Evolutionary conservation across 2,329 filamentous ascomycete genomes (phyloP), one percentile per base, ranked within the genome.

Genomic region (Colletotrichum incanum): DNA sequence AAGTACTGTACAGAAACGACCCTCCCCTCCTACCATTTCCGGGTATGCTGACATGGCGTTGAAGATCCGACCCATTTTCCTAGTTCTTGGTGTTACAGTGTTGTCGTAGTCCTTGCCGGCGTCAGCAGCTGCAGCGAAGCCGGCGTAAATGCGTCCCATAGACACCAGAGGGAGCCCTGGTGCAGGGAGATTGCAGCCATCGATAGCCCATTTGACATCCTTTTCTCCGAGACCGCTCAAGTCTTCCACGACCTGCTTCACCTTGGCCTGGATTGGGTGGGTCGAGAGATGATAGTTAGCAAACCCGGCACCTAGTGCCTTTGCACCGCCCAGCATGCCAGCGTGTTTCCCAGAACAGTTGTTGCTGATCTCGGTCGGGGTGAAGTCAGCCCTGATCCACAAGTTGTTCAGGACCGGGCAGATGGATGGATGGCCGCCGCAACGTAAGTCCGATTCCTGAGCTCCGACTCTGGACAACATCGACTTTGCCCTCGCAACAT

Each of bases 281-380:
- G 72, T 71, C 0, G 78, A 72, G 0, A 79, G 69, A 58, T 86
- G 83, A 71, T 86, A 86, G 50, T 75, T 76, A 0, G 28, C 67
- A 3, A 80, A 65, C 3, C 75, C 71, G 0, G 76, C 80, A 0
- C 79, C 82, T 0, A 87, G 62, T 0, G 81, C 80, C 37, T 77
- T 79, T 0, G 84, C 79, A 1, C 81, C 86, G 0, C 82, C 84
- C 28, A 87, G 75, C 84, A 87, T 87, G 1, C 82, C 85, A 3
- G 78, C 82, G 73, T 87, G 85, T 50, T 87, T 87, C 1, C 85
- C 86, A 0, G 85, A 86, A 72, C 85, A 87, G 69, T 86, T 86
- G 63, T 83, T 87, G 60, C 78, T 81, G 0, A 86, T 75, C 0
- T 77, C 77, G 0, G 81, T 83, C 0, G 85, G 84, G 0, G 68